Conservation (phyloP, 2,329 filamentous ascomycete species). For the Pseudogymnoascus sp. region DNA sequence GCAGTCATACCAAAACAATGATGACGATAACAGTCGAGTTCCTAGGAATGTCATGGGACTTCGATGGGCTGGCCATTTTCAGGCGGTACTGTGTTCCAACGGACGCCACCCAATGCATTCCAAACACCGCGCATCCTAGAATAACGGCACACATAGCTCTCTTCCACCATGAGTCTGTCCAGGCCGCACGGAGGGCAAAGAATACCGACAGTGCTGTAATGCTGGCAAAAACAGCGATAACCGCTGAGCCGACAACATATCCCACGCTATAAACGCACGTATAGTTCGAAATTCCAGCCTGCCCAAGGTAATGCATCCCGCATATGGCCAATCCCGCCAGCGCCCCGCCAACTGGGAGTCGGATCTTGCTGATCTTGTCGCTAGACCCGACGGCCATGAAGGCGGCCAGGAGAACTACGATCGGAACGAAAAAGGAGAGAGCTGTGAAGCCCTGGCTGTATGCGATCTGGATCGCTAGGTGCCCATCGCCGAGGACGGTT, state of each 20-base stretch:
- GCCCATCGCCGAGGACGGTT: slow-evolving; percentile 59
- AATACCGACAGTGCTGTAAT: slow-evolving; percentile 64
- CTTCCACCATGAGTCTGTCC: slow-evolving; percentile 75
- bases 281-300: slow-evolving; percentile 75
- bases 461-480: slow-evolving; percentile 57
- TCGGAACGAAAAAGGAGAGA: slow-evolving; percentile 72
- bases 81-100: slow-evolving; percentile 62
- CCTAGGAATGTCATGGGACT: slow-evolving; percentile 40
- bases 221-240: slow-evolving; percentile 67
- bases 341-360: slow-evolving; percentile 54
- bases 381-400: slow-evolving; percentile 61
- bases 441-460: slow-evolving; percentile 67
- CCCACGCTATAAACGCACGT: slow-evolving; percentile 50
- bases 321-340: slow-evolving; percentile 69
- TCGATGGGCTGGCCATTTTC: slow-evolving; percentile 34
- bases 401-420: slow-evolving; percentile 63
- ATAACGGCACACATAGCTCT: slow-evolving; percentile 57
- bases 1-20: slow-evolving; percentile 49
- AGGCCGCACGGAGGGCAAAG: slow-evolving; percentile 66
- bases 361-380: slow-evolving; percentile 48
- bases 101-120: slow-evolving; percentile 81
- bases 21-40: slow-evolving; percentile 30
- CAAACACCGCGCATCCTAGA: slow-evolving; percentile 66
- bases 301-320: slow-evolving; percentile 84
- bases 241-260: slow-evolving; percentile 54